Evolutionary conservation across 2,329 filamentous ascomycete genomes (phyloP), one percentile per base, ranked within the genome.

Genomic region (Mycosphaerella sp.): DNA sequence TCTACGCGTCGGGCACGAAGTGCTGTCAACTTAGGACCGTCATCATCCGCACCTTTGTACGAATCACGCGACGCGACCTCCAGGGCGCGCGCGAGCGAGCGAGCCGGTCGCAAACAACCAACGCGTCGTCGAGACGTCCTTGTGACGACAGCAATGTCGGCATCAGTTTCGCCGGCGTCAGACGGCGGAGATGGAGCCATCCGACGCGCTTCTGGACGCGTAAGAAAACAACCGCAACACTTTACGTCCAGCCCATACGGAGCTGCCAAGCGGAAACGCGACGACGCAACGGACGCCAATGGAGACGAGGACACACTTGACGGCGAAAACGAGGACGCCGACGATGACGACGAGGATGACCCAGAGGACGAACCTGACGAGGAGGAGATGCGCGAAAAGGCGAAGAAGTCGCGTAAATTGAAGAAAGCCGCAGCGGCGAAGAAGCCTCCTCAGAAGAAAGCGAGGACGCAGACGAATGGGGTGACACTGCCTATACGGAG

Each of bases 191-290:
- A 41, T 12, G 73, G 74, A 64, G 73, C 76, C 70, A 77, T 78
- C 16, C 34, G 47, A 75, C 82, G 84, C 68, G 80, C 81, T 59
- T 86, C 83, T 34, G 80, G 81, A 80, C 68, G 69, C 55, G 64
- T 66, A 14, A 62, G 62, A 39, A 66, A 66, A 51, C 66, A 66
- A 48, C 62, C 68, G 2, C 63, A 68, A 35, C 55, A 61, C 28
- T 64, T 61, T 53, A 58, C 63, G 16, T 59, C 65, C 4, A 61
- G 59, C 48, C 54, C 60, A 35, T 54, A 54, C 39, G 62, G 65
- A 49, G 64, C 64, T 35, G 64, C 66, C 10, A 80, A 80, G 65
- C 73, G 77, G 55, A 80, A 80, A 65, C 63, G 66, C 41, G 67
- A 63, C 34, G 65, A 69, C 12, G 66, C 68, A 5, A 60, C 58